A percentile compares a stretch with the other conserved stretches of the same genome.
Evolutionary conservation across 805 yeast genomes (phyloP).

Genomic region (Cyberlindnera mrakii): DNA sequence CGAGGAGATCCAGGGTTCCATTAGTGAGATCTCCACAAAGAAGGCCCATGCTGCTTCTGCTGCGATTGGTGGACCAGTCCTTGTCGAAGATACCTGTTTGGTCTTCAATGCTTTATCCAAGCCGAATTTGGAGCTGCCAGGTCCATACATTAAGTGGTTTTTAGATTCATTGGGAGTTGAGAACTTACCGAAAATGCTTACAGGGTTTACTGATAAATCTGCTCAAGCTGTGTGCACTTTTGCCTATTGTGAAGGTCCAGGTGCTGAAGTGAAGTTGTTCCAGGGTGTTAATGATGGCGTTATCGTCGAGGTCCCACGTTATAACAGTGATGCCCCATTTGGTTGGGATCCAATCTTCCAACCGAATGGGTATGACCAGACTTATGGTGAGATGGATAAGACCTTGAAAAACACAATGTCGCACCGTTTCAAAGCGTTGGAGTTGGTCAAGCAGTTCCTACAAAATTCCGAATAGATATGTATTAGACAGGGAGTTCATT

Average conservation of each 20-base stretch:
- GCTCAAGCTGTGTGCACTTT: conserved; percentile 91
- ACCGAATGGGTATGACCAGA: conserved; percentile 68
- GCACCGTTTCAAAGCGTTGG: conserved; percentile 83
- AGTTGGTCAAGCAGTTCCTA: conserved; percentile 48
- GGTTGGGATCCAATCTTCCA: conserved; percentile 95
- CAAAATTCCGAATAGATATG: conserved; percentile 5
- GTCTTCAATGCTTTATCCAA: conserved; percentile 75
- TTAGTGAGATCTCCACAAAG: conserved; percentile 72
- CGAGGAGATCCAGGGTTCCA: conserved; percentile 86
- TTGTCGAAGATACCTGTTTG: conserved; percentile 93
- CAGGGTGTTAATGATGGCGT: conserved; percentile 80
- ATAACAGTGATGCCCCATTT: conserved; percentile 71
- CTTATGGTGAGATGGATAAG: conserved; percentile 89
- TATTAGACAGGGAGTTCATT: conserved; percentile 32
- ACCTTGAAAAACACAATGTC: conserved; percentile 71
- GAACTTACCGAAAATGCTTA: conserved; percentile 72
- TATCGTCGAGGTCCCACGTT: conserved; percentile 50
- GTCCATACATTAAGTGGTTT: conserved; percentile 96
- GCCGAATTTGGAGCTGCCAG: conserved; percentile 57
- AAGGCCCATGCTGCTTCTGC: conserved; percentile 74
- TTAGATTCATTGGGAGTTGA: conserved; percentile 65
- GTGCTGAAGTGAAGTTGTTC: conserved; percentile 62
- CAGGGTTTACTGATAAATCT: conserved; percentile 73
- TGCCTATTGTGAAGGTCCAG: conserved; percentile 85
- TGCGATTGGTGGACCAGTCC: conserved; percentile 65